Evolutionary conservation across 495 filamentous ascomycete genomes (phyloP), one percentile per base, ranked within the genome.

Genomic region (Pseudevernia furfuracea): DNA sequence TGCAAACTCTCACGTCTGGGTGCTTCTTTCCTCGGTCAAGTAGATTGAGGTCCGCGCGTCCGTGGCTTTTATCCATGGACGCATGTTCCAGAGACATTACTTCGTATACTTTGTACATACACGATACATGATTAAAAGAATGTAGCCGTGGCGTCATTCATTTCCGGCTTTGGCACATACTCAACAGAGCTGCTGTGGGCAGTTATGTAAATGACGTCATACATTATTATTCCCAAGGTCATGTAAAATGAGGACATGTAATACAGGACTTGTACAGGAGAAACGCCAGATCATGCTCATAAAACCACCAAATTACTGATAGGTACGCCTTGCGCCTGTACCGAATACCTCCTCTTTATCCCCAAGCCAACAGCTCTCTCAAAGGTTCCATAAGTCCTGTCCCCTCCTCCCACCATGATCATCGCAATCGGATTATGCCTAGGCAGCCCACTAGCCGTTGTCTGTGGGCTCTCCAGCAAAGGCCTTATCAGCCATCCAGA

Each of bases 371-470:
- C 79, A 19, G 89, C 84, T 67, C 75, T 76, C 59, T 73, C 80
- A 4, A 95, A 70, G 63, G 87, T 69, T 53, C 84, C 80, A 66
- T 87, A 88, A 52, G 83, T 86, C 64, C 82, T 79, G 21, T 90
- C 80, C 4, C 88, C 90, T 0, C 90, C 91, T 0, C 84, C 84
- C 11, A 95, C 86, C 87, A 97, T 89, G 30, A 96, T 81, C 86
- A 96, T 86, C 30, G 86, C 81, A 23, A 96, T 87, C 19, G 84
- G 84, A 66, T 92, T 76, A 59, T 85, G 84, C n/a, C 94, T 76
- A 49, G 80, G 77, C 44, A 95, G 78, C 0, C 92, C 92, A 15
- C 80, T 82, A 0, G 86, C 81, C 3, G 89, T 93, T 43, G 79
- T 73, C 75, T 96, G 92, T 19, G 75, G 72, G 61, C 87, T 82